These are phyloP conservation scores for Penicillium waksmanii DNA, from an alignment of 495 filamentous ascomycete genomes.

Conservation along the genomic window DNA sequence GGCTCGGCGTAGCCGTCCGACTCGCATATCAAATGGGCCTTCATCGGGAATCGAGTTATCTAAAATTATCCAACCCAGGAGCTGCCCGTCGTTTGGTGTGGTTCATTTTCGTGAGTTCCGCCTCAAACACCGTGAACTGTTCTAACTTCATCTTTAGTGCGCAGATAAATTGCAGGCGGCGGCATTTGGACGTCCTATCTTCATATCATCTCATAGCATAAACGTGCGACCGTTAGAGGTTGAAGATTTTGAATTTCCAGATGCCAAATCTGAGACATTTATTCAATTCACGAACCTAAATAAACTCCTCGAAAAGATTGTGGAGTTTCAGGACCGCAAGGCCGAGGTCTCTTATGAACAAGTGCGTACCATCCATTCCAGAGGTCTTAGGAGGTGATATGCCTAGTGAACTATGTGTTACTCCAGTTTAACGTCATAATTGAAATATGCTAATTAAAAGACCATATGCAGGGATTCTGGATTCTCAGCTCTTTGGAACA, in stretches of 20 bases:
- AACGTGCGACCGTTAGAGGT: neutral
- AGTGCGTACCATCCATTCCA: neutral
- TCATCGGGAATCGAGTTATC: neutral
- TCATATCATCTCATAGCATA: neutral
- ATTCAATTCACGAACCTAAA: neutral
- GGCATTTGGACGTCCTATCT: neutral
- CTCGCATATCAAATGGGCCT: neutral
- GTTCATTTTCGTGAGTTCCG: neutral
- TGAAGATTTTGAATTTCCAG: neutral
- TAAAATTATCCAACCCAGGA: neutral
- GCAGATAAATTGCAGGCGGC: neutral
- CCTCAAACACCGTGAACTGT: neutral
- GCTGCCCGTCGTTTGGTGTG: neutral
- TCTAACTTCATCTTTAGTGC: neutral
- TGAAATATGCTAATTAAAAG: neutral
- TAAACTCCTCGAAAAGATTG: neutral
- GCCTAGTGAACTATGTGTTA: no score
- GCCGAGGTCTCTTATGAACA: neutral
- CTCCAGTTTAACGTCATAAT: neutral
- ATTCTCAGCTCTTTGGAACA: neutral
- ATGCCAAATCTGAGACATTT: neutral
- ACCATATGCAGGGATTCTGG: neutral
- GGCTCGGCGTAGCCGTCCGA: neutral
- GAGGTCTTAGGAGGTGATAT: no score
- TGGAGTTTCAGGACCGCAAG: neutral